A percentile compares a stretch with the other conserved stretches of the same genome.
Evolutionary conservation across 2,329 filamentous ascomycete species (phyloP).

Genomic region (Ceratocystis eucalypticola): DNA sequence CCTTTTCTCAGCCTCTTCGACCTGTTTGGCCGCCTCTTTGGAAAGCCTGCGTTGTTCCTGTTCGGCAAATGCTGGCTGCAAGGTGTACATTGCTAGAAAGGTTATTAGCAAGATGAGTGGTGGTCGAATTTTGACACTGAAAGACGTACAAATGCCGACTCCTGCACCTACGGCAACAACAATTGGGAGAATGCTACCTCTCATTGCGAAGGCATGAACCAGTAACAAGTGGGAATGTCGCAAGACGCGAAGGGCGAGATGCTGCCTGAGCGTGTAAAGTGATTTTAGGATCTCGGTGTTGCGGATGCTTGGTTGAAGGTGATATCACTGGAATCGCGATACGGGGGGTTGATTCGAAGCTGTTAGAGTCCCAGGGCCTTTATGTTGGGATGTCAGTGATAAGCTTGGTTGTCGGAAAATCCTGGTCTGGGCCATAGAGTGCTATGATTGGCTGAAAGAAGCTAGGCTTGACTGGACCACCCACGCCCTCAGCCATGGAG

Average conservation of each 20-base stretch:
- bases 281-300: too few relatives aligned
- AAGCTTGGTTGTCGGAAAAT: neutral
- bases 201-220: constrained; percentile 7
- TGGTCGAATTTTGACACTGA: neutral
- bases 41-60: constrained; percentile 14
- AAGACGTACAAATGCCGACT: constrained; percentile 16
- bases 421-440: neutral
- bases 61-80: constrained; percentile 17
- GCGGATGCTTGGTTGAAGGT: too few relatives aligned
- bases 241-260: neutral
- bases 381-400: neutral
- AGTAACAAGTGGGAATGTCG: too few relatives aligned
- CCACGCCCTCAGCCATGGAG: neutral
- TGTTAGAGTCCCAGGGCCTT: neutral
- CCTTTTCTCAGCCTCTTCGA: constrained; percentile 15
- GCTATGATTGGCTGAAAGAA: neutral
- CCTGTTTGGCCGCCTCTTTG: constrained; percentile 11
- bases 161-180: constrained; percentile 17
- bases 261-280: neutral
- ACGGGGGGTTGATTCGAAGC: neutral
- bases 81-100: constrained; percentile 14
- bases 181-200: constrained; percentile 16
- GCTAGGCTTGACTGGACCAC: neutral
- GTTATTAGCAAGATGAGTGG: neutral
- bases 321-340: too few relatives aligned